Evolutionary conservation across 352 stramenopile genomes (phyloP), one percentile per base, ranked within the genome.

Genomic region (Thalassiosira oceanica): DNA sequence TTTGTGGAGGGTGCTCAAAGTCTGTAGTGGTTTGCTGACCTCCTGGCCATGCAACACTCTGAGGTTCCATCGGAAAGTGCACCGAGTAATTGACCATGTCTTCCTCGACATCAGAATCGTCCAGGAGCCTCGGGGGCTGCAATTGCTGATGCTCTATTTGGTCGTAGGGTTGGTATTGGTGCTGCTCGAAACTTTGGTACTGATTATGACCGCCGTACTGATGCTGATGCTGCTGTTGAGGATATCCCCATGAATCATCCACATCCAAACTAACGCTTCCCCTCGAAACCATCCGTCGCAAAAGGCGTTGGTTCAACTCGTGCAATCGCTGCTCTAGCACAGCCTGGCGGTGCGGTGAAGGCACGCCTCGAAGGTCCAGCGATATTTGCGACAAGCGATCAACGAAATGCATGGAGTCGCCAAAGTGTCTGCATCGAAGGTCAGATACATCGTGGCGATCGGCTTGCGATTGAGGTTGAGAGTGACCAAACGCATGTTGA

Each of bases 381-480:
- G 80, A 89, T 62, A 88, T 80, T 66, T 87, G 80, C 1, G 84
- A 87, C 1, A 91, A 46, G 46, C 64, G 43, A 74, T 91, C 84
- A 16, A 91, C 66, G 35, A 91, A 87, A 50, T 89, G 81, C 84
- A 91, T 91, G 1, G 84, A 89, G 42, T 91, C 84, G 23, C 84
- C 84, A 72, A 86, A 91, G 51, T 91, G 81, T 62, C 78, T 73
- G 71, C 84, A 91, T 41, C 84, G 55, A 6, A 80, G 53, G n/a
- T 86, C 60, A 61, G 76, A 85, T 0, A 91, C 51, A 8, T 76
- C 79, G 1, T 82, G 52, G 35, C 61, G 53, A 2, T 62, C 41
- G 29, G 58, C 26, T 36, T 15, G n/a, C 2, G 29, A 31, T 10
- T 65, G 37, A 23, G 52, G 8, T 24, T 27, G 1, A 42, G 58